Evolutionary conservation across 768 basidiomycete genomes (phyloP).

Genomic region (Punctularia strigosozonata): DNA sequence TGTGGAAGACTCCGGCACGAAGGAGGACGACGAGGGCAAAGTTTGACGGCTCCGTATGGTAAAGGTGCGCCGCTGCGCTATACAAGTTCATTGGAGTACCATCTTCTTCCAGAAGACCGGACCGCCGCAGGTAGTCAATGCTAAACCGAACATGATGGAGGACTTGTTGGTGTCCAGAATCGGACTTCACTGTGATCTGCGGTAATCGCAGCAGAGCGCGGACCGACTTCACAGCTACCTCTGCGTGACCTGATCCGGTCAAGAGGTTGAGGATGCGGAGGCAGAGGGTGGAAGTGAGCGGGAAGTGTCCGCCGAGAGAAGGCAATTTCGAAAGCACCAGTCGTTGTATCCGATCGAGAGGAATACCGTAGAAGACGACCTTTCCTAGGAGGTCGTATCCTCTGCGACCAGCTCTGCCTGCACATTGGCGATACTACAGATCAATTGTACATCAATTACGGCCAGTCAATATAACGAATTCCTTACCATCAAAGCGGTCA

Average conservation of each 20-base stretch:
- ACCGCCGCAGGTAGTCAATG: conserved; percentile 57
- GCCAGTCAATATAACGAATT: neutral
- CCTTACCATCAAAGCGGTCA: conserved; percentile 49
- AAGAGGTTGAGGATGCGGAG: conserved; percentile 57
- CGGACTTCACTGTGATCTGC: conserved; percentile 44
- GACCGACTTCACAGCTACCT: conserved; percentile 36
- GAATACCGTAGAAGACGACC: conserved; percentile 61
- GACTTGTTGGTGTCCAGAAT: conserved; percentile 42
- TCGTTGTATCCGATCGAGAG: conserved; percentile 52
- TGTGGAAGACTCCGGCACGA: conserved; percentile 45
- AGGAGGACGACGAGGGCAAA: conserved; percentile 51
- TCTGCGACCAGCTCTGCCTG: conserved; percentile 62
- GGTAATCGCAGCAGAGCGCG: conserved; percentile 43
- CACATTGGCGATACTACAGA: conserved; percentile 56
- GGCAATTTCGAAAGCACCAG: conserved; percentile 54
- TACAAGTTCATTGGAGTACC: conserved; percentile 51
- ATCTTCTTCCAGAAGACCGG: conserved; percentile 35
- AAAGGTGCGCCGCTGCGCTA: conserved; percentile 40
- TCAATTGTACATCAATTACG: conserved; percentile 4
- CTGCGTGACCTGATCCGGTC: conserved; percentile 43
- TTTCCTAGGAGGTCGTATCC: conserved; percentile 61
- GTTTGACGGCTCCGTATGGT: conserved; percentile 62
- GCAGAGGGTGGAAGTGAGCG: conserved; percentile 52
- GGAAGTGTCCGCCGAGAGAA: conserved; percentile 50
- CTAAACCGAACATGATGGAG: conserved; percentile 58